Evolutionary conservation across 805 yeast species (phyloP).

Genomic region (Lipomyces sp.): DNA sequence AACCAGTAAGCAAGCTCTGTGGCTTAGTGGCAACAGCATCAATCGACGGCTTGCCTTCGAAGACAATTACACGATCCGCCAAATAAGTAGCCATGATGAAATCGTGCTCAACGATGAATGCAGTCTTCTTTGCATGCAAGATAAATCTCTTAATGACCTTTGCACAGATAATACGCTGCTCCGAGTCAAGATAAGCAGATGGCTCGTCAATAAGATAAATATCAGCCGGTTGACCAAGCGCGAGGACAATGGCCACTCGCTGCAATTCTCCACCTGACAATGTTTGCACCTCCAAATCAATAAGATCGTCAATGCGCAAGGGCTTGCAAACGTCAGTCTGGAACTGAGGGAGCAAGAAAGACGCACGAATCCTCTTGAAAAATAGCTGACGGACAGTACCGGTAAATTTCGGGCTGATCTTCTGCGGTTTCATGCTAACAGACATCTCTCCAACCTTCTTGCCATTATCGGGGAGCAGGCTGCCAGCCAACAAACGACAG

Average conservation of each 20-base stretch:
- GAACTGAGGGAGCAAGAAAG: constrained; percentile 94
- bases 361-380: constrained; percentile 92
- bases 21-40: constrained; percentile 86
- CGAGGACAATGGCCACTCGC: constrained; percentile 95
- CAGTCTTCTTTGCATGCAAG: constrained; percentile 95
- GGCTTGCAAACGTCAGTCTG: constrained; percentile 98
- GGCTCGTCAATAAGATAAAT: constrained; percentile 98
- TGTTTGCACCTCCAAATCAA: constrained; percentile 97
- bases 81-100: constrained; percentile 99
- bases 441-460: constrained; percentile 81
- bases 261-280: constrained; percentile 99
- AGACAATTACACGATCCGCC: constrained; percentile 98
- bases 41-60: constrained; percentile 92
- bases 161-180: constrained; percentile 98
- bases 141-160: constrained; percentile 97
- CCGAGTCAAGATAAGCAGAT: constrained; percentile 97
- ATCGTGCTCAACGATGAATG: constrained; percentile 99
- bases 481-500: constrained; percentile 94
- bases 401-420: constrained; percentile 97
- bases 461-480: constrained; percentile 82
- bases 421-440: constrained; percentile 98
- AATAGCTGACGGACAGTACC: constrained; percentile 98
- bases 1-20: constrained; percentile 93
- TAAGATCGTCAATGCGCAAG: constrained; percentile 85
- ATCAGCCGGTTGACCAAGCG: constrained; percentile 94